Base-by-base conservation (phyloP, 768 basidiomycete species). In the Kwoniella bestiolae region DNA sequence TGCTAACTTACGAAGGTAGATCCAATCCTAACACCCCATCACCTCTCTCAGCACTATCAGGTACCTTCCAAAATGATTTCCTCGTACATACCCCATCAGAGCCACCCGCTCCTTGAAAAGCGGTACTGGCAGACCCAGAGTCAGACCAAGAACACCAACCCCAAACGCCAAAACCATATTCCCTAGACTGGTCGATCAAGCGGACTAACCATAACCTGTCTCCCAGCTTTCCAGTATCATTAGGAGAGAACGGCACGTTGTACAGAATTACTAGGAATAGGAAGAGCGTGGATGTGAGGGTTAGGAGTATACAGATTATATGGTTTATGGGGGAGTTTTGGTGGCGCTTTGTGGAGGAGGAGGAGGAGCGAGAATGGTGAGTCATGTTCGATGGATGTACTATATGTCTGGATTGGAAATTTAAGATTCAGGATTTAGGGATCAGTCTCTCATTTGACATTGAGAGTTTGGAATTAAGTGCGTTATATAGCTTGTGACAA, bases 71-170 rank as follows among this genome's bases (percentile, higher is more conserved):
- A 62, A 69, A 69, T 12, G 63, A 23, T 25, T 65, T 56, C n/a
- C 16, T 49, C 23, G 18, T 34, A 62, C 68, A 69, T 9, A 26
- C 5, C 18, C 46, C 60, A 7, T 38, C 45, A 18, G 34, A 1
- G 3, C 21, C n/a, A 23, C 18, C 35, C 7, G n/a, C n/a, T n/a
- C n/a, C n/a, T n/a, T n/a, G n/a, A n/a, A n/a, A n/a, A n/a, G n/a
- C n/a, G n/a, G n/a, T n/a, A n/a, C n/a, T n/a, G n/a, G n/a, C n/a
- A n/a, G n/a, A n/a, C n/a, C 18, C 28, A 26, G 7, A n/a, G 34
- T 21, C 16, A n/a, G 34, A 52, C 67, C 67, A 68, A 25, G 47
- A 38, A 53, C 67, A 68, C 62, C 62, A 68, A 0, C 67, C 67
- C 67, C 67, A 68, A 21, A 60, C 38, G 3, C 62, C 60, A 16